phyloP scores from a whole-genome alignment of 2,329 filamentous ascomycete species.

The Xylariaceae sp. region DNA sequence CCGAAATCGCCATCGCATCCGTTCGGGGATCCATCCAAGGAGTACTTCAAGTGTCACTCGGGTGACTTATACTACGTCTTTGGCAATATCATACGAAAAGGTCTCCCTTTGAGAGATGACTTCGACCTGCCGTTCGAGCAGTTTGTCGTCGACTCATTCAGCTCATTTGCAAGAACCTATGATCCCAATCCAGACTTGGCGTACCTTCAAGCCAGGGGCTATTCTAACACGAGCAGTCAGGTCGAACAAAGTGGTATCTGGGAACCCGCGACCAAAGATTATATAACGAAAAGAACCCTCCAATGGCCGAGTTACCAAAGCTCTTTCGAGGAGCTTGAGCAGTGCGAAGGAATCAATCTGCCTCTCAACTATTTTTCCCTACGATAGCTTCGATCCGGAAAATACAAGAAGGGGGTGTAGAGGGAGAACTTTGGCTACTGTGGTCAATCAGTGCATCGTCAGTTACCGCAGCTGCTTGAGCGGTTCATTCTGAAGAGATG shows the following conservation, averaged over 20 bases:
- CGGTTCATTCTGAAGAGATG: too few species aligned
- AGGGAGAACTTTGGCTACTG: not conserved
- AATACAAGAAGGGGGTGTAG: not conserved
- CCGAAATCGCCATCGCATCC: conserved; percentile 32
- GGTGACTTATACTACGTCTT: conserved; percentile 52
- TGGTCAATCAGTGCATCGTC: too few species aligned
- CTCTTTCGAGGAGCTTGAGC: conserved; percentile 44
- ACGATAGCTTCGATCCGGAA: not conserved
- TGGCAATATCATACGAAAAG: conserved; percentile 42
- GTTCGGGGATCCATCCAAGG: conserved; percentile 21
- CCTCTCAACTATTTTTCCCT: conserved; percentile 35
- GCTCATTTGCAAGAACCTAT: conserved; percentile 44
- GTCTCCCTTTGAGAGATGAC: conserved; percentile 42
- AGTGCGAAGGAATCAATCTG: conserved; percentile 45
- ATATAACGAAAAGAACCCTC: conserved; percentile 42
- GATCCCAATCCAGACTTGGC: conserved; percentile 45
- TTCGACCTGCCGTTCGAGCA: conserved; percentile 36
- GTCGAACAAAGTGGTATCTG: conserved; percentile 30
- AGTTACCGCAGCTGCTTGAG: too few species aligned
- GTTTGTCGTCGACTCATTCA: conserved; percentile 44
- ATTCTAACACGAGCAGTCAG: conserved; percentile 28
- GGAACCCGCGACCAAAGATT: conserved; percentile 34
- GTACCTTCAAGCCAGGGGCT: conserved; percentile 42
- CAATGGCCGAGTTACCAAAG: conserved; percentile 38
- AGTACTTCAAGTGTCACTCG: conserved; percentile 52